These are phyloP conservation scores for Eucalyptus curtisii DNA, from an alignment of 345 rosid species.

Conservation along the genomic window DNA sequence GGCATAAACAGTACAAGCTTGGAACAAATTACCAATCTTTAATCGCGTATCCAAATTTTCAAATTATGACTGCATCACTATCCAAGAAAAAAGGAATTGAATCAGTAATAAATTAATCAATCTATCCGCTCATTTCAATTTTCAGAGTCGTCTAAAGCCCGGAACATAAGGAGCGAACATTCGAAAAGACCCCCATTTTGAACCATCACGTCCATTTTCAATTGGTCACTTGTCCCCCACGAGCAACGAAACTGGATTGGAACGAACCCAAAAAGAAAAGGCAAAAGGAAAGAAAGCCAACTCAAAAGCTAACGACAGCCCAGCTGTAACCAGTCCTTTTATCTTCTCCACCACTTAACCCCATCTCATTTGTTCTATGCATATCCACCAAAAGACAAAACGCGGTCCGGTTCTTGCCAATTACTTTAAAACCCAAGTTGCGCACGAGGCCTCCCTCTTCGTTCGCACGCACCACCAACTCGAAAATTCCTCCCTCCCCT, in stretches of 20 bases:
- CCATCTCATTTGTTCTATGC: neutral
- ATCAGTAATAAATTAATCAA: neutral
- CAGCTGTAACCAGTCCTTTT: neutral
- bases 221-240: neutral
- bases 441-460: neutral
- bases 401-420: neutral
- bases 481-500: neutral
- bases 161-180: neutral
- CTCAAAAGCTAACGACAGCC: neutral
- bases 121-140: accelerated
- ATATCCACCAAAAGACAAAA: neutral
- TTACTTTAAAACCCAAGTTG: neutral
- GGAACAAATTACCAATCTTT: accelerated
- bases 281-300: neutral
- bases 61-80: neutral
- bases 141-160: neutral
- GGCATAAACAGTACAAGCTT: neutral
- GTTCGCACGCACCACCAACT: neutral
- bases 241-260: neutral
- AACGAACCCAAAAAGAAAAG: neutral
- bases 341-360: neutral
- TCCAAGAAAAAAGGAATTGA: neutral
- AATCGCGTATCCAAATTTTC: accelerated
- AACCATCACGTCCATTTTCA: neutral
- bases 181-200: neutral